Conservation (phyloP, 225 moss, liverwort and hornwort species). For the Anthoceros angustus region DNA sequence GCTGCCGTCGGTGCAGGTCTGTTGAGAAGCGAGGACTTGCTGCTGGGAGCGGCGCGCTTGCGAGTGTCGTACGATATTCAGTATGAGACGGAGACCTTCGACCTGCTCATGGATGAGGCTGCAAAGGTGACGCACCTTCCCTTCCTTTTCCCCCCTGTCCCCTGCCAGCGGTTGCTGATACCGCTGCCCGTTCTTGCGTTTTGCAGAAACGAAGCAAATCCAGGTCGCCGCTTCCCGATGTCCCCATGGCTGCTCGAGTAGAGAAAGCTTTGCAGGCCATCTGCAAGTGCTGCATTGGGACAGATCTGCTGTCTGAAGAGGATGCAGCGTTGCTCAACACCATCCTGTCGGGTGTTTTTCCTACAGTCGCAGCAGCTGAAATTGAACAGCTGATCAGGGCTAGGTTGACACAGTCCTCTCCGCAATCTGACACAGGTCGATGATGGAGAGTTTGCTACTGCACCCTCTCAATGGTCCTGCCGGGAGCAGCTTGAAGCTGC, state of each 20-base stretch:
- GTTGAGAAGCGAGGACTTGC: conserved; percentile 54
- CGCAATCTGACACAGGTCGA: not conserved
- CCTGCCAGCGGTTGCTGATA: not conserved
- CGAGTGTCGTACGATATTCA: conserved; percentile 66
- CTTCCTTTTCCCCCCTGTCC: not conserved
- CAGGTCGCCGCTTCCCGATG: conserved; percentile 42
- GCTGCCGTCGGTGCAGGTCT: conserved; percentile 85
- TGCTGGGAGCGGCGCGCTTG: conserved; percentile 63
- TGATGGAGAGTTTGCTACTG: not conserved
- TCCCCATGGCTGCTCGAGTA: conserved; percentile 56
- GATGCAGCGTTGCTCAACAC: conserved; percentile 40
- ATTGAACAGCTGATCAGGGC: conserved; percentile 17
- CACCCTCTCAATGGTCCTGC: not conserved
- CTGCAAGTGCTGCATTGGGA: conserved; percentile 65
- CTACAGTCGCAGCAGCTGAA: conserved; percentile 40
- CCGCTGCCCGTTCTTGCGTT: not conserved
- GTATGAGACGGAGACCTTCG: conserved; percentile 76
- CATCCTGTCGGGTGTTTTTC: conserved; percentile 61
- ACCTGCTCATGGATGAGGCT: conserved; percentile 73
- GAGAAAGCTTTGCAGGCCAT: conserved; percentile 78
- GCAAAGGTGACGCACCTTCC: conserved; percentile 25
- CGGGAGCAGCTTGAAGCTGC: not conserved
- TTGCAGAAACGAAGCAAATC: conserved; percentile 54
- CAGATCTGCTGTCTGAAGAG: conserved; percentile 36
- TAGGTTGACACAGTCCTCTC: not conserved